Conservation (phyloP, 2,329 filamentous ascomycete species). For the Tolypocladium capitatum region DNA sequence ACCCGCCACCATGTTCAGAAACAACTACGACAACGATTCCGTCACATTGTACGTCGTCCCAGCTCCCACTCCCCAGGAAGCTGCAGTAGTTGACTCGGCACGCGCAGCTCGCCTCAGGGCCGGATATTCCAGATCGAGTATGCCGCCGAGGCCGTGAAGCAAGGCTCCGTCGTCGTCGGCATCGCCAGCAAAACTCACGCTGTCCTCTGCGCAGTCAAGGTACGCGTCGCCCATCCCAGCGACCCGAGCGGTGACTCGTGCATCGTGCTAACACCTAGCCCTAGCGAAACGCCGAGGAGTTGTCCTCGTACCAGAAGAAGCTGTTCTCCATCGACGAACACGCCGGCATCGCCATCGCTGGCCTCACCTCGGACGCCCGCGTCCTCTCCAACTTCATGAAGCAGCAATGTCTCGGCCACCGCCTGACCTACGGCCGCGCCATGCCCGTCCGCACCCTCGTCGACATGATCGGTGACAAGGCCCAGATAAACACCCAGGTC, state of each 20-base stretch:
- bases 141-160: constrained; percentile 96
- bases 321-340: constrained; percentile 94
- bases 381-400: constrained; percentile 99
- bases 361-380: constrained; percentile 91
- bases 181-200: constrained; percentile 97
- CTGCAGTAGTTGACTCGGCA: constrained; percentile 11
- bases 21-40: constrained; percentile 99
- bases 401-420: constrained; percentile 90
- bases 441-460: constrained; percentile 86
- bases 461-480: constrained; percentile 85
- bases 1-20: constrained; percentile 74
- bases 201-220: constrained; percentile 93
- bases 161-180: constrained; percentile 94
- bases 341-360: constrained; percentile 87
- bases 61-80: constrained; percentile 1
- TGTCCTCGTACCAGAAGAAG: constrained; percentile 99
- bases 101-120: constrained; percentile 84
- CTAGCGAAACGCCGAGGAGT: constrained; percentile 95
- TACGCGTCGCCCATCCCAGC: constrained; percentile 23
- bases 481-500: constrained; percentile 94
- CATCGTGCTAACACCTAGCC: not conserved
- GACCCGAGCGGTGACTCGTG: not conserved
- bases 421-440: constrained; percentile 88
- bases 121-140: constrained; percentile 99
- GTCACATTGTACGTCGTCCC: constrained; percentile 76